Percentiles rank a stretch among this genome's conserved stretches.
Conservation (phyloP, 179 eudicot species). For the Beta corolliflora region DNA sequence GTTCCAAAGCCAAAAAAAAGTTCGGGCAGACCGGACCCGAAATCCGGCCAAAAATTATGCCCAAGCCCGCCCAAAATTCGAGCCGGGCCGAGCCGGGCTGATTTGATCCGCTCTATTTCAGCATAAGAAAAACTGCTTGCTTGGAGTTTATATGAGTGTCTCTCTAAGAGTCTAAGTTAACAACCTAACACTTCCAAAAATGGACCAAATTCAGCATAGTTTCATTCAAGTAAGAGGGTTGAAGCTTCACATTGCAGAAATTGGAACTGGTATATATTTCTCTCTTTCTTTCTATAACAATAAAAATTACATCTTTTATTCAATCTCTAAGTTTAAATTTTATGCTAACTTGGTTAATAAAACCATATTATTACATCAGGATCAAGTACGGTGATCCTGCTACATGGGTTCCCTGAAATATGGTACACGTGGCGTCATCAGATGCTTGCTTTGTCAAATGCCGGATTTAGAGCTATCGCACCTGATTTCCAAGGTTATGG, state of each 20-base stretch:
- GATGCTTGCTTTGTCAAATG: conserved; percentile 53
- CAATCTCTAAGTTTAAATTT: not conserved
- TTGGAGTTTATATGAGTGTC: no score
- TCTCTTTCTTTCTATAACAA: not conserved
- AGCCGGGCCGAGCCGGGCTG: no score
- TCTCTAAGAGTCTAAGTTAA: no score
- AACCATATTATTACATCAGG: conserved; percentile 6
- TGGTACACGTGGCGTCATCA: conserved; percentile 89
- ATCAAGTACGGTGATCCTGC: conserved; percentile 45
- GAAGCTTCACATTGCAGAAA: conserved; percentile 63
- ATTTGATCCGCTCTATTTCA: no score
- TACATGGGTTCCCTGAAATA: conserved; percentile 82
- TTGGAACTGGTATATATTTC: conserved; percentile 35
- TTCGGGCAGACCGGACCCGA: no score
- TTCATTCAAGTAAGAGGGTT: conserved; percentile 45
- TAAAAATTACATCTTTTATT: not conserved
- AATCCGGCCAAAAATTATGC: no score
- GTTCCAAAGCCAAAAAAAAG: no score
- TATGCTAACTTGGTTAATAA: not conserved
- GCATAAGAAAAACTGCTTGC: no score
- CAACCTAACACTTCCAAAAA: not conserved
- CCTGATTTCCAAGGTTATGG: conserved; percentile 81
- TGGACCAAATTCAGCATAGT: conserved; percentile 55
- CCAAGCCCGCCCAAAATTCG: no score
- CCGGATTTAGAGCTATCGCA: conserved; percentile 67